Conservation (phyloP, 257 asterid genomes). For the Nicotiana paniculata region DNA sequence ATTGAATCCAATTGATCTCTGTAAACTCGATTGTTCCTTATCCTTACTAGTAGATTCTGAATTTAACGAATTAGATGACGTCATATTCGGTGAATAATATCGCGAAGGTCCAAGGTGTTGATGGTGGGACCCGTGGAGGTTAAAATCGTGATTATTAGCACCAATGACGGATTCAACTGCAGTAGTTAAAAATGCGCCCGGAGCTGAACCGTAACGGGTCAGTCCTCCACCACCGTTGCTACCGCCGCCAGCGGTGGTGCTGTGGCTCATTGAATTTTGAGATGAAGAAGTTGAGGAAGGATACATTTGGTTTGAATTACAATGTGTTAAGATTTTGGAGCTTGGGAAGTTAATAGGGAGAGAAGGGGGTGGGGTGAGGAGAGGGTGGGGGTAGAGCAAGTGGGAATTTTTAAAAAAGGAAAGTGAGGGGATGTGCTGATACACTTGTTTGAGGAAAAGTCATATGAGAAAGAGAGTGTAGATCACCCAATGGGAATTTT, state of each 20-base stretch:
- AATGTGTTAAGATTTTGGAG: neutral
- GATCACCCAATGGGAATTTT: slow-evolving; percentile 5
- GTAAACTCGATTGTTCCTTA: slow-evolving; percentile 14
- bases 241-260: slow-evolving; percentile 8
- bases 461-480: neutral
- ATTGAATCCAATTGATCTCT: slow-evolving; percentile 28
- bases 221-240: slow-evolving; percentile 26
- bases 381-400: slow-evolving; percentile 9
- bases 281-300: slow-evolving; percentile 68
- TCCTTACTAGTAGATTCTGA: slow-evolving; percentile 15
- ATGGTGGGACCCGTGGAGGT: slow-evolving; percentile 21
- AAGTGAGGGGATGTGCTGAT: neutral
- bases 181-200: slow-evolving; percentile 43
- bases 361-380: neutral
- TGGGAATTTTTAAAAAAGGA: slow-evolving; percentile 15
- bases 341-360: neutral
- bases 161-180: slow-evolving; percentile 51
- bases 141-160: slow-evolving; percentile 31
- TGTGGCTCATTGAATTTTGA: slow-evolving; percentile 42
- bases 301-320: slow-evolving; percentile 27
- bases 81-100: slow-evolving; percentile 33
- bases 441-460: slow-evolving; percentile 21
- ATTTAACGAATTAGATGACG: slow-evolving; percentile 1
- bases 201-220: slow-evolving; percentile 71
- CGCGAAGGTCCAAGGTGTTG: slow-evolving; percentile 18